Evolutionary conservation across 345 rosid genomes (phyloP), one percentile per base, ranked within the genome.

Genomic region (Xanthoceras sorbifolium): DNA sequence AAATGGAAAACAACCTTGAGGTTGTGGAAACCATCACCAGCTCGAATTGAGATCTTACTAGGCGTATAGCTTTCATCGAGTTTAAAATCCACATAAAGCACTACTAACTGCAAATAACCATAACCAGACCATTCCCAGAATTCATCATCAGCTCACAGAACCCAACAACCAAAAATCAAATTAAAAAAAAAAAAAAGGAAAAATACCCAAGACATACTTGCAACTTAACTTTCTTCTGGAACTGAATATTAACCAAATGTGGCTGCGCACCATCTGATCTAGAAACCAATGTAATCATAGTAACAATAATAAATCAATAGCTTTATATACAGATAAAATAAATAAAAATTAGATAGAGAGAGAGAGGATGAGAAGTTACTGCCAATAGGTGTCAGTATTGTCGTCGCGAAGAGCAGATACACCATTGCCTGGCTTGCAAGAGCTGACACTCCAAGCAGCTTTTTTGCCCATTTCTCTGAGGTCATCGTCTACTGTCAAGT

Each of bases 231-330:
- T 97, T 94, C 90, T 91, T 94, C 89, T 94, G 98, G 78, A 97
- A 97, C 73, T 92, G 97, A 84, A 94, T 89, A 85, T 97, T 97
- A 77, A 97, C 88, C 79, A 94, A 48, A 86, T 97, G 97, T 23
- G 98, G 99, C 83, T 97, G 98, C 22, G 93, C 90, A 6, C 99
- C 99, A 78, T 97, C 98, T 71, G 98, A 97, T 87, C 98, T 96
- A 70, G 57, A 61, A 70, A 44, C 68, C 52, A 44, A 29, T 22
- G 72, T 14, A 44, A 50, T 9, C 11, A 65, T 67, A 74, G 31
- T 25, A 57, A 77, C 15, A 72, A 18, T 31, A 23, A 2, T 36
- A 23, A 18, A 76, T 18, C 0, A 42, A 44, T 18, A 64, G 18
- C 67, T 15, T 48, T 50, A 9, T 11, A 11, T 18, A 44, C 18